These are phyloP conservation scores for Passalora sequoiae DNA, from an alignment of 2,329 filamentous ascomycete genomes.

Conservation along the genomic window DNA sequence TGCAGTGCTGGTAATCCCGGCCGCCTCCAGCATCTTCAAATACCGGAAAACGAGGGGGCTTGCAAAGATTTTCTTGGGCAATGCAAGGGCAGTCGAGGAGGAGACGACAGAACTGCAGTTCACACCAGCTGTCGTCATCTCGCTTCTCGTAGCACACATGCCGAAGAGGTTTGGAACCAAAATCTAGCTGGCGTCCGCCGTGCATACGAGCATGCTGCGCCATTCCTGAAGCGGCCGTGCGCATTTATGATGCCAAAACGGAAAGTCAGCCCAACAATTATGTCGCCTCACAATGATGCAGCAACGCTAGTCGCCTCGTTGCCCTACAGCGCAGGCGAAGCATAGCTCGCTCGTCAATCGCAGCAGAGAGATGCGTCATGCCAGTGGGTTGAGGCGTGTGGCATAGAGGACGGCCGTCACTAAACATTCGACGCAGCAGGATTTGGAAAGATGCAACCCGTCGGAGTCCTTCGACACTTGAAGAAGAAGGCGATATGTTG, in stretches of 20 bases:
- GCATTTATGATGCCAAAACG: not conserved
- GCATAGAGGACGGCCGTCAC: slow-evolving; percentile 3
- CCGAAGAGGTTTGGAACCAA: not conserved
- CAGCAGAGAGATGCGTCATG: slow-evolving; percentile 1
- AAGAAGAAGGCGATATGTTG: slow-evolving; percentile 2
- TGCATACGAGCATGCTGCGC: slow-evolving; percentile 5
- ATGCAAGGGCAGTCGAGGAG: not conserved
- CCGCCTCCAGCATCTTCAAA: not conserved
- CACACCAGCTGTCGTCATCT: not conserved
- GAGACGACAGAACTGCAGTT: not conserved
- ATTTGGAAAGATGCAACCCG: slow-evolving; percentile 6
- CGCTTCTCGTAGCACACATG: not conserved
- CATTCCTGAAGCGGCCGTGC: not conserved
- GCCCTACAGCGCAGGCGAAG: not conserved
- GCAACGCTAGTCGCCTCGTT: not conserved
- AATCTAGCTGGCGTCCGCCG: slow-evolving; percentile 7
- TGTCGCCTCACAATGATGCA: not conserved
- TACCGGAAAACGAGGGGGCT: slow-evolving; percentile 1
- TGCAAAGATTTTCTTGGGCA: not conserved
- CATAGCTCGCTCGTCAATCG: slow-evolving; percentile 1
- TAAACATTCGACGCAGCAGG: not conserved
- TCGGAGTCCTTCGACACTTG: slow-evolving; percentile 3
- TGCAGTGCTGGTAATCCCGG: not conserved
- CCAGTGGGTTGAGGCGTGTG: slow-evolving; percentile 6
- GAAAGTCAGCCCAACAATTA: slow-evolving; percentile 1